Base-by-base conservation (phyloP, 1,139 yeast species). In the Yamadazyma spencermartinsiae region DNA sequence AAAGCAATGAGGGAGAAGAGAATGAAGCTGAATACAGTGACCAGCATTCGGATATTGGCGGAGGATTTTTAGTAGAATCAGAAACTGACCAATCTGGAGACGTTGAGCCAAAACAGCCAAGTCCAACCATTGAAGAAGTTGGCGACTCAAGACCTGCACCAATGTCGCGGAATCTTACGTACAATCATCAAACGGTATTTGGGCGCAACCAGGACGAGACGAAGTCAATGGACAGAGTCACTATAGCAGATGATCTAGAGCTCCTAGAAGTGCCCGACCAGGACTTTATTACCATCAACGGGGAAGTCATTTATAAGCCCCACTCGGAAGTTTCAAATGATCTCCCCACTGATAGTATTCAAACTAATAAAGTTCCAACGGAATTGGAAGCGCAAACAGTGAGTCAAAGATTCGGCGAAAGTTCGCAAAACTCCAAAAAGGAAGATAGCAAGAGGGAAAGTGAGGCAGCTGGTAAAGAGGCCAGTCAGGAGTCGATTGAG, bases 281-380 rank as follows among this genome's bases (percentile, higher is more conserved):
- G 1, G 41, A 35, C 16, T 59, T 60, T 35, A 34, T 39, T 5
- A 33, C 41, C 5, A 44, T 50, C 31, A 52, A 47, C 19, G 64
- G 64, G 1, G 30, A 27, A 27, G 4, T 18, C 4, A 26, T 13
- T 21, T n/a, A 17, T 17, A 27, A 27, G 7, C 15, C 33, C 24
- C 18, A 15, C 4, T 6, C 25, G 12, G 5, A 8, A 4, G 26
- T 7, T 4, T 4, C 26, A 5, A 5, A 23, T 10, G n/a, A 12
- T 23, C 12, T 6, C 6, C 15, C 26, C 12, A 17, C 6, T 12
- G 36, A 33, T n/a, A 35, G n/a, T 21, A n/a, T n/a, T n/a, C n/a
- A n/a, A n/a, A n/a, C n/a, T n/a, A 13, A 19, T 7, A 24, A 30
- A 32, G 39, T 36, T 4, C 24, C 25, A n/a, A 29, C 29, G 29